phyloP scores from a whole-genome alignment of 2,329 filamentous ascomycete species.

The Clarireedia monteithiana region DNA sequence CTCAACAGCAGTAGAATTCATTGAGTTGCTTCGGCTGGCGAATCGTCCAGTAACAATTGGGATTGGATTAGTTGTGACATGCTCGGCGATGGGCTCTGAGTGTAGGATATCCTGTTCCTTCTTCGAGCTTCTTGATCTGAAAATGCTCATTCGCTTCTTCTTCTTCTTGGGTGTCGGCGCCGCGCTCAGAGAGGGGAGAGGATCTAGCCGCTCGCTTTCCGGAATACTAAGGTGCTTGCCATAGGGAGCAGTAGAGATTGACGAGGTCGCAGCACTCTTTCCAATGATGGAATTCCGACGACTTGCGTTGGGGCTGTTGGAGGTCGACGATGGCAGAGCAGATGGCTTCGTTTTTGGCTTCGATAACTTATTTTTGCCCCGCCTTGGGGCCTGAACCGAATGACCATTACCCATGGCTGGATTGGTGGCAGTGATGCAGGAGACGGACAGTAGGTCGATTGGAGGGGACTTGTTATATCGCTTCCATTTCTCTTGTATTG shows the following conservation, averaged over 20 bases:
- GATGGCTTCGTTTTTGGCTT: constrained; percentile 27
- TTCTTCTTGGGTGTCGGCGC: constrained; percentile 6
- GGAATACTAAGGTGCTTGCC: neutral
- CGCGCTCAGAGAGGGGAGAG: neutral
- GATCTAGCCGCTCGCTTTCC: neutral
- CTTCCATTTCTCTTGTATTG: constrained; percentile 7
- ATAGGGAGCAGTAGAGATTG: neutral
- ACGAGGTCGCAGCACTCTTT: neutral
- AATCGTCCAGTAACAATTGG: neutral
- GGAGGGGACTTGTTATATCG: constrained; percentile 5
- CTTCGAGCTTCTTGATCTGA: constrained; percentile 1
- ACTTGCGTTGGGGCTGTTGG: constrained; percentile 12
- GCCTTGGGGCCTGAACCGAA: constrained; percentile 16
- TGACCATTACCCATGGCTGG: constrained; percentile 25
- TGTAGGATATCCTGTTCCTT: neutral
- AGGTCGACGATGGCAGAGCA: constrained; percentile 13
- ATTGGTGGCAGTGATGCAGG: neutral
- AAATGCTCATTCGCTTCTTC: constrained; percentile 11
- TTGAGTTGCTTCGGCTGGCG: constrained; percentile 7
- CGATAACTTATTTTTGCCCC: constrained; percentile 24
- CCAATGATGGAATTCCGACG: constrained; percentile 21
- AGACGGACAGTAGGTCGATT: neutral
- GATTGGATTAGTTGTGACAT: neutral
- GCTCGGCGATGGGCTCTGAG: neutral
- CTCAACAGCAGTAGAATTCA: neutral